Conservation (phyloP, 1,284 basidiomycete genomes). For the Pseudozyma pruni region DNA sequence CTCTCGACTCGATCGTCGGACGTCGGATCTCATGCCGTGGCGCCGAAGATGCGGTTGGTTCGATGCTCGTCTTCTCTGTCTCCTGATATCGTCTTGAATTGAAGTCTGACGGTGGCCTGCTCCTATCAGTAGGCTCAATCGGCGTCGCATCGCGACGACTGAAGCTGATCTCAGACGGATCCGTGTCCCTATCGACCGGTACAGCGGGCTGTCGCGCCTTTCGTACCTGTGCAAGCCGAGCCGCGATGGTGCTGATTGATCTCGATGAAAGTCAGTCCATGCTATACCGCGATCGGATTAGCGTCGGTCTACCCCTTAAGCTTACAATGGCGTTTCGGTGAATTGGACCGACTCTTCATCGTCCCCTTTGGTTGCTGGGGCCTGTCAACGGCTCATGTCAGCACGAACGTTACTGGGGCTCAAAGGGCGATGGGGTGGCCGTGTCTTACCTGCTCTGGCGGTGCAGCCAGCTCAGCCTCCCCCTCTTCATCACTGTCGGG, state of each 20-base stretch:
- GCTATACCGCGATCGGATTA: not conserved
- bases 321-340: slow-evolving; percentile 48
- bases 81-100: too few relatives aligned
- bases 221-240: slow-evolving; percentile 33
- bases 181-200: not conserved
- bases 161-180: not conserved
- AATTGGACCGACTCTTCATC: slow-evolving; percentile 36
- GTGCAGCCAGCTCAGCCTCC: not conserved
- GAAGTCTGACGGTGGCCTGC: not conserved
- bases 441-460: slow-evolving; percentile 13
- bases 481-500: slow-evolving; percentile 19
- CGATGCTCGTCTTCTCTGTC: not conserved
- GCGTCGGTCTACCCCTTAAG: too few relatives aligned
- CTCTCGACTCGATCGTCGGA: not conserved
- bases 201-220: slow-evolving; percentile 17
- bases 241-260: slow-evolving; percentile 34
- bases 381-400: slow-evolving; percentile 3
- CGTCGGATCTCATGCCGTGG: not conserved
- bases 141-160: not conserved
- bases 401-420: not conserved
- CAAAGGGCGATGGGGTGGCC: not conserved
- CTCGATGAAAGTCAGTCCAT: not conserved
- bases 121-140: not conserved
- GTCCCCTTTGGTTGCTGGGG: not conserved
- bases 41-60: not conserved